Evolutionary conservation across 257 asterid genomes (phyloP), one percentile per base, ranked within the genome.

Genomic region (Knoxia roxburghii): DNA sequence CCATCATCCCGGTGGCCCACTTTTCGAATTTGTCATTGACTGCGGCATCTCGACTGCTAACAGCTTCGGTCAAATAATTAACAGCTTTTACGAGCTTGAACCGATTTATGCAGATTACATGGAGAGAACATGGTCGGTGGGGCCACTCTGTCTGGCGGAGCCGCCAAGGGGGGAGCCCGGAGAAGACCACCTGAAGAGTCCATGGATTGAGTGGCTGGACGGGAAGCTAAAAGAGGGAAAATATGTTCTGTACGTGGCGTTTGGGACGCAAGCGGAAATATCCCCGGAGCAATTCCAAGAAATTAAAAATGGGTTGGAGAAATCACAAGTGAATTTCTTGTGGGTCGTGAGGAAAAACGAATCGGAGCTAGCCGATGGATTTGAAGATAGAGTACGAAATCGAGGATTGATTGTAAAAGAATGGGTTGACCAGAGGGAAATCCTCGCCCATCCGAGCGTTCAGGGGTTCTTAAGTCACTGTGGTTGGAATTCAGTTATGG

Each of bases 401-500:
- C 77, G 88, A 61, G 95, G 97, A 4, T 30, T 84, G 0, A 7
- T 90, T 0, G 90, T 90, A 6, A 80, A 45, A 23, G 95, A 85
- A 51, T 88, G 97, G 97, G 95, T 88, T 13, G 85, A 88, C 59
- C 96, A 88, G 37, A 78, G 72, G 58, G 78, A 79, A 69, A 78
- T 90, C 61, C 77, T 90, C 0, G 81, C 65, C 29, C 96, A 90
- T 62, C 48, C 55, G 13, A 70, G 53, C 2, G 82, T 90, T 2
- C 70, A 70, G 26, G 97, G 95, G 0, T 90, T 90, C 61, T 27
- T 90, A 5, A 88, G 92, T 35, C 95, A 90, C 39, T 90, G 95
- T 0, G 95, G 97, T 0, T 87, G 95, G 95, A 86, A 86, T 51
- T 87, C 97, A 0, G 90, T 78, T 1, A 0, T 86, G 48, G 96